Base-by-base conservation (phyloP, 345 rosid genomes). In the Pelargonium nanum region DNA sequence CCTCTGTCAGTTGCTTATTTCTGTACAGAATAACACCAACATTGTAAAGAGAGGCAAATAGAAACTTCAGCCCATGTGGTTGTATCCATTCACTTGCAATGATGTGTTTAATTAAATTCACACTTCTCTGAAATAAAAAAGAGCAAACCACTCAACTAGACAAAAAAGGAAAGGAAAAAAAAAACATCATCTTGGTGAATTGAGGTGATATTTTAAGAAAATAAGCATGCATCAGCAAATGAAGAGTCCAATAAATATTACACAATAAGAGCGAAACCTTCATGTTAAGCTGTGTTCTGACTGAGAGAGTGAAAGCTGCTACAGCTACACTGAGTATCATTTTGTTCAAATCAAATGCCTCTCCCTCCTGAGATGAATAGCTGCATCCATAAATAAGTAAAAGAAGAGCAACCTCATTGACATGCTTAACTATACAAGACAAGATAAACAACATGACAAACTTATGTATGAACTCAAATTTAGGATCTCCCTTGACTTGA, bases 241-340 rank as follows among this genome's bases (percentile, higher is more conserved):
- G 10, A 34, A 23, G 24, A 66, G 24, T 50, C 60, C n/a, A 55
- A 57, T n/a, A n/a, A n/a, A n/a, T 52, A 65, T 30, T 62, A 56
- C 55, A 55, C 8, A 60, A 50, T 4, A 68, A 71, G 24, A 48
- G 55, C 50, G 54, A 62, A 69, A 93, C 99, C 97, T 80, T 71
- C 55, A 81, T 59, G 59, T 75, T 77, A 72, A 26, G 67, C 70
- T 83, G 76, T 51, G 81, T 77, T 58, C 69, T 72, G 67, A 84
- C 59, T 45, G 94, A 83, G 68, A 93, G 77, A 64, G 75, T 76
- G 68, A 89, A 87, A 58, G 94, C 88, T 76, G 85, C 96, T 61
- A 85, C 79, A 66, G 82, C 69, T 63, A 77, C 77, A 69, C 65
- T 68, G 34, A 74, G 72, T 59, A 87, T 50, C 26, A 75, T 73